phyloP scores from a whole-genome alignment of 2,329 filamentous ascomycete genomes.

The Pezicula neosporulosa region DNA sequence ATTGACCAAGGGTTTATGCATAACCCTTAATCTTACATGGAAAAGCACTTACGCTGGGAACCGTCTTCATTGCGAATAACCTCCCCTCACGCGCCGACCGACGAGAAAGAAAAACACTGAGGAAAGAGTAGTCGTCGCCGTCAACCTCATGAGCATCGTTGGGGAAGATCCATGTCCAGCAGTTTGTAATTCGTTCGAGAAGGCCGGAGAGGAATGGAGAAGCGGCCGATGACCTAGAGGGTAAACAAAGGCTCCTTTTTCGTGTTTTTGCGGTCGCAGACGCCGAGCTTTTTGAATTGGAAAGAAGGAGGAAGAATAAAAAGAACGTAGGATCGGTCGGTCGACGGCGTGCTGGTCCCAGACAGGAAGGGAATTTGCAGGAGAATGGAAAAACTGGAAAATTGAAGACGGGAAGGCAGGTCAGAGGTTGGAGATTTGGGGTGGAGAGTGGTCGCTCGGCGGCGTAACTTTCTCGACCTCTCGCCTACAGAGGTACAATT shows the following conservation, averaged over 20 bases:
- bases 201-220: not conserved
- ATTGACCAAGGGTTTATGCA: conserved; percentile 2
- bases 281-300: not conserved
- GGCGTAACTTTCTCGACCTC: not conserved
- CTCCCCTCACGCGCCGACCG: conserved; percentile 14
- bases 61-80: conserved; percentile 25
- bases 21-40: conserved; percentile 8
- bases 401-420: too few species aligned
- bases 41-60: conserved; percentile 26
- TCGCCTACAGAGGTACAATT: too few species aligned
- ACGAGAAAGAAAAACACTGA: conserved; percentile 17
- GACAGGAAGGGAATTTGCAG: not conserved
- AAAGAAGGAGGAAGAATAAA: not conserved
- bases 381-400: not conserved
- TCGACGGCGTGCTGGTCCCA: not conserved
- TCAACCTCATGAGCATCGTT: conserved; percentile 23
- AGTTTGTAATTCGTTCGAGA: conserved; percentile 6
- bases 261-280: not conserved
- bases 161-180: conserved; percentile 20
- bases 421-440: not conserved
- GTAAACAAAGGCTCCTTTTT: conserved; percentile 11
- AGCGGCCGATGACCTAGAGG: conserved; percentile 4
- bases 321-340: not conserved
- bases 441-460: not conserved
- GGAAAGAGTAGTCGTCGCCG: conserved; percentile 15